Conservation (phyloP, 306 rosid genomes). For the Vicia faba region DNA sequence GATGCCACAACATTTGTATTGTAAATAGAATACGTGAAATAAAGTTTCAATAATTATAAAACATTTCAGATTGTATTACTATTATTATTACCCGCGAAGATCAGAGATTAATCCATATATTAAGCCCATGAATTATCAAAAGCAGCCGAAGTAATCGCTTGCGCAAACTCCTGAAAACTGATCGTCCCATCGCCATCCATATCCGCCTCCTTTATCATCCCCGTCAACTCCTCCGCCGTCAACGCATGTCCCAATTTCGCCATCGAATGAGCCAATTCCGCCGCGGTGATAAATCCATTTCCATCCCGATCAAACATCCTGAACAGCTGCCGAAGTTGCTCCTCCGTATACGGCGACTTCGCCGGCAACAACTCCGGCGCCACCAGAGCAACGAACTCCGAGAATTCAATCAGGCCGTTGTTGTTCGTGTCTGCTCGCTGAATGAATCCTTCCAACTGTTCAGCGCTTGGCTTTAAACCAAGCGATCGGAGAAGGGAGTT, state of each 20-base stretch:
- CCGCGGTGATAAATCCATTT: conserved; percentile 84
- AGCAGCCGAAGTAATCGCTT: conserved; percentile 84
- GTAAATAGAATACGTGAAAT: too few relatives aligned
- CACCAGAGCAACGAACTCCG: conserved; percentile 73
- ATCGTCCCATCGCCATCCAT: conserved; percentile 85
- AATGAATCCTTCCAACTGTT: conserved; percentile 70
- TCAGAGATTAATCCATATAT: background rate
- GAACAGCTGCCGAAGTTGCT: conserved; percentile 66
- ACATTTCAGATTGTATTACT: too few relatives aligned
- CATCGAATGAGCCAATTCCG: conserved; percentile 95
- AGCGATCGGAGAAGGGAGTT: conserved; percentile 81
- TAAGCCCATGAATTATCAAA: conserved; percentile 87
- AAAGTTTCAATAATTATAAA: too few relatives aligned
- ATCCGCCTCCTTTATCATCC: conserved; percentile 92
- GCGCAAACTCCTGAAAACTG: conserved; percentile 70
- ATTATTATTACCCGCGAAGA: background rate
- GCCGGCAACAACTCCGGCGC: conserved; percentile 78
- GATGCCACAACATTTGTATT: too few relatives aligned
- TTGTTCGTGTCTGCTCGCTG: conserved; percentile 75
- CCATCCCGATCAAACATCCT: conserved; percentile 82
- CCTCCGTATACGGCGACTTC: conserved; percentile 82
- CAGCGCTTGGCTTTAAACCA: conserved; percentile 81
- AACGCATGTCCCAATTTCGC: conserved; percentile 83
- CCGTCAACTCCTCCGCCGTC: conserved; percentile 81
- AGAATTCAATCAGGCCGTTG: conserved; percentile 81